These are phyloP conservation scores for Magnolia sinica DNA, from an alignment of 164 flowering plant genomes.

Conservation along the genomic window DNA sequence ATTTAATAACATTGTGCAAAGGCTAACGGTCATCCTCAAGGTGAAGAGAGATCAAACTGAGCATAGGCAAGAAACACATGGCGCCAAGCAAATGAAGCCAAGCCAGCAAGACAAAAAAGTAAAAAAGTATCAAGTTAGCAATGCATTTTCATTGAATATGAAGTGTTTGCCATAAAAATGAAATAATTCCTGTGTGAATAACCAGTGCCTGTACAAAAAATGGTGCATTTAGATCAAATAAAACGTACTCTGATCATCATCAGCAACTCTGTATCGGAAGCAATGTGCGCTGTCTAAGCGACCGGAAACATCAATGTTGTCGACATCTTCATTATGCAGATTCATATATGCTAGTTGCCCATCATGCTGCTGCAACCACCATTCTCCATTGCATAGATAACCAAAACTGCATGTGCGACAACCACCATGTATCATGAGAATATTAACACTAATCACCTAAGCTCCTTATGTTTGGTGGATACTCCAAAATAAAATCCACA, in stretches of 20 bases:
- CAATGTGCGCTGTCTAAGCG: neutral
- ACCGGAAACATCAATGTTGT: neutral
- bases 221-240: slow-evolving; percentile 1
- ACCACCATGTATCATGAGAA: neutral
- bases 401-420: neutral
- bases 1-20: no score
- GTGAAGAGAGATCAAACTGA: no score
- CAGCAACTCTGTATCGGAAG: neutral
- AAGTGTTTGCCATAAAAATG: slow-evolving; percentile 1
- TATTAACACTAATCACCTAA: neutral
- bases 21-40: no score
- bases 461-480: neutral
- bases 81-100: no score
- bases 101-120: neutral
- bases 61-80: no score
- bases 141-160: slow-evolving; percentile 2
- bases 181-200: neutral
- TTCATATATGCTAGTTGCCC: neutral
- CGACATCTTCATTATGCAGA: neutral
- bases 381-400: neutral
- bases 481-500: neutral
- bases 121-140: neutral
- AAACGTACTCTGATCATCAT: neutral
- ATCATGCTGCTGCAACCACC: neutral
- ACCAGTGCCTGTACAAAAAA: slow-evolving; percentile 9